A percentile compares a stretch with the other conserved stretches of the same genome.
Evolutionary conservation across 441 rosid genomes (phyloP).

Genomic region (Gossypium laxum): DNA sequence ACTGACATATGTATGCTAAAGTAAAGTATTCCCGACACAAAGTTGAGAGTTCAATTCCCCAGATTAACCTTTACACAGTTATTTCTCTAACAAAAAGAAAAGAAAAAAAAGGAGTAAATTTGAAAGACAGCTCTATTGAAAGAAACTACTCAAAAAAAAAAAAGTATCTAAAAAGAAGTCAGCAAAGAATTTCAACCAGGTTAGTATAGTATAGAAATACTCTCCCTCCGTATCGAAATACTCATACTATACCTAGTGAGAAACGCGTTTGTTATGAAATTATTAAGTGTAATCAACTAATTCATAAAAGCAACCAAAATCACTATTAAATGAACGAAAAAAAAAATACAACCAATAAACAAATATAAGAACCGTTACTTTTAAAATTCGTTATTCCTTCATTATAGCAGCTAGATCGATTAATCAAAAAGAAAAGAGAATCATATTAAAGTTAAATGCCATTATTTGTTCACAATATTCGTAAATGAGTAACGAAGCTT

Average conservation of each 20-base stretch:
- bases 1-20: background rate
- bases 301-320: background rate
- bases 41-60: conserved; percentile 4
- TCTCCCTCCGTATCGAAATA: background rate
- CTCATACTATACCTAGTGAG: background rate
- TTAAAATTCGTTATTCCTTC: background rate
- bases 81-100: background rate
- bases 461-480: background rate
- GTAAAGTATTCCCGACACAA: conserved; percentile 11
- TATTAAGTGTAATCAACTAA: background rate
- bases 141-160: background rate
- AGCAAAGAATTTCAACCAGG: background rate
- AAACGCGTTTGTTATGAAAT: conserved; percentile 5
- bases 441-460: background rate
- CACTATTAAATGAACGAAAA: background rate
- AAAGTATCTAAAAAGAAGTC: background rate
- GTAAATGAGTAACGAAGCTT: conserved; percentile 1
- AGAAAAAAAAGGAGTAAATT: background rate
- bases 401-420: background rate
- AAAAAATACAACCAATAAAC: background rate
- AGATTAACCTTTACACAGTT: background rate
- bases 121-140: background rate
- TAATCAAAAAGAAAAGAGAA: background rate
- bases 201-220: background rate
- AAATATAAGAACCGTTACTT: background rate